A percentile compares a stretch with the other conserved stretches of the same genome.
These are phyloP conservation scores for Trichoderma aggressivum DNA, from an alignment of 2,329 filamentous ascomycete genomes.

Conservation along the genomic window DNA sequence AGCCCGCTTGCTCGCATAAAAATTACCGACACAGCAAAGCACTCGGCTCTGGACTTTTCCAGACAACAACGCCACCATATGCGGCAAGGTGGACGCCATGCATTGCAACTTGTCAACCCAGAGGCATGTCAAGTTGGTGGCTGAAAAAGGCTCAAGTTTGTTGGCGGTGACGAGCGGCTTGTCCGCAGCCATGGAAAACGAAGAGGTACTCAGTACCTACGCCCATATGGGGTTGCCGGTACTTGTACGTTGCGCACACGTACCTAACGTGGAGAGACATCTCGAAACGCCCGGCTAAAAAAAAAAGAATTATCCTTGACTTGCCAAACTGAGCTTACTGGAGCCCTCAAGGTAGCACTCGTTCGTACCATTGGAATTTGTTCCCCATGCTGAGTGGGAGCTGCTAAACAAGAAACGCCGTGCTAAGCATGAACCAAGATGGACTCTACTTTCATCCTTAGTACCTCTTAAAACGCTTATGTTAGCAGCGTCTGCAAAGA, in stretches of 20 bases:
- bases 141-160: background rate
- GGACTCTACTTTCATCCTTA: background rate
- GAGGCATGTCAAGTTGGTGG: background rate
- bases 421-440: background rate
- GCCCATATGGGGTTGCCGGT: background rate
- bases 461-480: background rate
- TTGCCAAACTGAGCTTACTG: background rate
- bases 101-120: background rate
- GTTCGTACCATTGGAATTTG: background rate
- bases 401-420: background rate
- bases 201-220: background rate
- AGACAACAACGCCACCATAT: background rate
- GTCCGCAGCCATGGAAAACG: background rate
- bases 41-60: background rate
- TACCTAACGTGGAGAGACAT: slow-evolving; percentile 7
- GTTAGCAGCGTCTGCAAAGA: background rate
- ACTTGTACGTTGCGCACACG: background rate
- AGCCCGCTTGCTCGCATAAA: background rate
- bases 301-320: background rate
- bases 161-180: background rate
- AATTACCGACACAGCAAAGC: background rate
- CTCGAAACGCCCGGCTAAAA: background rate
- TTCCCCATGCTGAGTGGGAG: background rate
- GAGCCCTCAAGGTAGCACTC: background rate
- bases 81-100: background rate